phyloP scores from a whole-genome alignment of 1,139 yeast species.

The Yamadazyma atlantica region DNA sequence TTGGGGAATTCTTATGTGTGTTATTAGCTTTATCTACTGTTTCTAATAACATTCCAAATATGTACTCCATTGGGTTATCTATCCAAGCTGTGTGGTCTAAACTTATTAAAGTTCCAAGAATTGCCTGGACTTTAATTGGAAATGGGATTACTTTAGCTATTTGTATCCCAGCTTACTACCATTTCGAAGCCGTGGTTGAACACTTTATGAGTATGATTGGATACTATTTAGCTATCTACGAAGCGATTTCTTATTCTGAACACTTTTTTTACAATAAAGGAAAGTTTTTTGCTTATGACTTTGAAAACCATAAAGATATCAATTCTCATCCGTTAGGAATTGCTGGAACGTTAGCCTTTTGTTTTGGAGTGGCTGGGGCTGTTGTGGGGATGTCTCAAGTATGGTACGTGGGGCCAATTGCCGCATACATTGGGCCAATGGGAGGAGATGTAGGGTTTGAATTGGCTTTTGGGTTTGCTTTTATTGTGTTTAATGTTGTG shows the following conservation, averaged over 20 bases:
- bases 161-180: constrained; percentile 80
- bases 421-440: constrained; percentile 55
- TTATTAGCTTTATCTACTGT: constrained; percentile 77
- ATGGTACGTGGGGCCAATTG: constrained; percentile 79
- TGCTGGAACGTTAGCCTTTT: constrained; percentile 74
- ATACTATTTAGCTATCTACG: constrained; percentile 84
- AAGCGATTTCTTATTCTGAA: constrained; percentile 66
- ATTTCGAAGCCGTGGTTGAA: constrained; percentile 67
- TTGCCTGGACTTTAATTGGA: constrained; percentile 74
- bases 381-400: constrained; percentile 82
- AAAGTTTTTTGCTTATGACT: constrained; percentile 55
- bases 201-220: constrained; percentile 86
- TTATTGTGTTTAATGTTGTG: constrained; percentile 54
- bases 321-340: constrained; percentile 63
- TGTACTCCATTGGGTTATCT: constrained; percentile 82
- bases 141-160: constrained; percentile 75
- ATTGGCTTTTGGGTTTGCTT: constrained; percentile 66
- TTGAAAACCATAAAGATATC: constrained; percentile 56
- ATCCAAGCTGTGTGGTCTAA: constrained; percentile 79
- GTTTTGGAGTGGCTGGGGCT: constrained; percentile 81
- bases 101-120: constrained; percentile 71
- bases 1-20: constrained; percentile 86
- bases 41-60: constrained; percentile 86
- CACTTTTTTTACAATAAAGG: constrained; percentile 73
- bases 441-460: constrained; percentile 91